Evolutionary conservation across 768 basidiomycete species (phyloP), one percentile per base, ranked within the genome.

Genomic region (Kwoniella pini): DNA sequence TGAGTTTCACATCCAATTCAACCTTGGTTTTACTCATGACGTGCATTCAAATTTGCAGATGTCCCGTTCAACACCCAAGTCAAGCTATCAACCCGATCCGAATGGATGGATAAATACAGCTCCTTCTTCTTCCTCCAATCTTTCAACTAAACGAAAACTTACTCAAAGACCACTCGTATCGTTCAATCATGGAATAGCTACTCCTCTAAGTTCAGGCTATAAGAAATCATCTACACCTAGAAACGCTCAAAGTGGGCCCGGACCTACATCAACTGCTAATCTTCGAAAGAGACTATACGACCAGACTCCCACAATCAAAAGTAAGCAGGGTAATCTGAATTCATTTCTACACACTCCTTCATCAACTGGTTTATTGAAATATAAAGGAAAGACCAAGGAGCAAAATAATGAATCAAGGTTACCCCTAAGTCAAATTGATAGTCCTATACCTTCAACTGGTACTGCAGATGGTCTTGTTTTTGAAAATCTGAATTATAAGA

Each of bases 51-150:
- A 36, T 30, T 12, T 48, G 39, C 30, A 54, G 33, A 64, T 65
- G 65, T 64, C 58, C 28, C 54, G 65, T 27, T 64, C 60, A 38
- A 44, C 58, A 21, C 66, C 58, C 19, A 53, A 28, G 17, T 43
- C 50, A 45, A 30, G 56, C 5, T 62, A 57, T 38, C 30, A 46
- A 9, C 72, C 72, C 30, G 72, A 74, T 42, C 72, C 72, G 1
- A 56, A 44, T 26, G 64, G 66, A 36, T 74, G 72, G 72, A 71
- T 74, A 48, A 53, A 67, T 17, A 70, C 69, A 0, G 54, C 46
- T 10, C 53, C 60, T 1, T 30, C 60, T 22, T 53, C 60, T 21
- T 42, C 60, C 31, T 53, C 62, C 15, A 43, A n/a, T n/a, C n/a
- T 27, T 10, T 38, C 65, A 21, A 54, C 50, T 19, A 33, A 30